Percentiles rank a stretch among this genome's conserved stretches.
phyloP scores from a whole-genome alignment of 1,284 basidiomycete genomes.

The Ganoderma sp. region DNA sequence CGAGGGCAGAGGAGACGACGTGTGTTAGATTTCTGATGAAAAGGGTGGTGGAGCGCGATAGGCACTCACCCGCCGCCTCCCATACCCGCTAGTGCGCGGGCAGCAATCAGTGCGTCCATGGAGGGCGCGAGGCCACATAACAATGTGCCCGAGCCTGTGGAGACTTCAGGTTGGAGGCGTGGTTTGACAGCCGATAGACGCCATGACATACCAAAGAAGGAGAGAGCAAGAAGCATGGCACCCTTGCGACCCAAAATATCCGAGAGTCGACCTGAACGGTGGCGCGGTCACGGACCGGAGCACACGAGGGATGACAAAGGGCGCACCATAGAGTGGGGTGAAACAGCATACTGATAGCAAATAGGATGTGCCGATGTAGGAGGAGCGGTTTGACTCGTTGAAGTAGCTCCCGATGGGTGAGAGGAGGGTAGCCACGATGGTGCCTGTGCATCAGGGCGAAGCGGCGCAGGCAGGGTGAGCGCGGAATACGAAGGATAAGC shows the following conservation, averaged over 20 bases:
- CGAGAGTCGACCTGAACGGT: slow-evolving; percentile 71
- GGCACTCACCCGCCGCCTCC: slow-evolving; percentile 82
- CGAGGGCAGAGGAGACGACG: slow-evolving; percentile 2
- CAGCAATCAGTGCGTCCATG: slow-evolving; percentile 83
- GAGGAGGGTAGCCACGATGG: slow-evolving; percentile 79
- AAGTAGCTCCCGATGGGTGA: slow-evolving; percentile 83
- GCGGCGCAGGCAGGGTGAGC: slow-evolving; percentile 31
- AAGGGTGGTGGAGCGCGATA: slow-evolving; percentile 23
- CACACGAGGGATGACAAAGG: slow-evolving; percentile 5
- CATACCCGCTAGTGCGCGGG: slow-evolving; percentile 86
- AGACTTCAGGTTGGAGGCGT: slow-evolving; percentile 14
- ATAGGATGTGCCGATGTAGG: slow-evolving; percentile 89
- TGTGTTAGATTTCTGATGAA: slow-evolving; percentile 31
- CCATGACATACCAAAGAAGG: slow-evolving; percentile 71
- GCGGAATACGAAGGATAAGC: slow-evolving; percentile 23
- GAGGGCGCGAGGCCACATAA: slow-evolving; percentile 83
- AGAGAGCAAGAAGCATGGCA: slow-evolving; percentile 81
- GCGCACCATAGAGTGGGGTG: slow-evolving; percentile 84
- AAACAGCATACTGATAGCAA: slow-evolving; percentile 90
- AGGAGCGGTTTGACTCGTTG: slow-evolving; percentile 77
- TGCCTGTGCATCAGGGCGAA: slow-evolving; percentile 52
- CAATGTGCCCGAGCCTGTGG: slow-evolving; percentile 76
- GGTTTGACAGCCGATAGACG: slow-evolving; percentile 16
- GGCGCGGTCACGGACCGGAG: slow-evolving; percentile 7
- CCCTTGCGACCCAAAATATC: slow-evolving; percentile 89